These are phyloP conservation scores for Phalaenopsis equestris DNA, from an alignment of 106 monocot genomes.

Conservation along the genomic window DNA sequence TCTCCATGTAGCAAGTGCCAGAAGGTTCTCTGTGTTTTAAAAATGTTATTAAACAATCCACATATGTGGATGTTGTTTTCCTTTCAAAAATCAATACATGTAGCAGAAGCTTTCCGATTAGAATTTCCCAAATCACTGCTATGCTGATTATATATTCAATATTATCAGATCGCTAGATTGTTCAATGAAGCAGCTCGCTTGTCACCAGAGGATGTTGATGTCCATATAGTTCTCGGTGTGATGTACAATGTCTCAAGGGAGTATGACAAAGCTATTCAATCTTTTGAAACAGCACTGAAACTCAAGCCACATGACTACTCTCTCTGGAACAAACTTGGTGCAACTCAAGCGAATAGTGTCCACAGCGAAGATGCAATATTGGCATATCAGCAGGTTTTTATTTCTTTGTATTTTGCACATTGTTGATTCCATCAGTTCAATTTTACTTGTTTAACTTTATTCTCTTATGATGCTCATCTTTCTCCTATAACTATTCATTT, in stretches of 20 bases:
- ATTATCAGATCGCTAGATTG: conserved; percentile 68
- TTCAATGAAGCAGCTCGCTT: conserved; percentile 88
- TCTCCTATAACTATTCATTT: neutral
- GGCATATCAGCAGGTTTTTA: conserved; percentile 85
- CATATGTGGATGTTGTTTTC: neutral
- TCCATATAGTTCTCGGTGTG: conserved; percentile 94
- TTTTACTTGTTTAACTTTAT: neutral
- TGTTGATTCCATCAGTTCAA: neutral
- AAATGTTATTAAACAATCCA: neutral
- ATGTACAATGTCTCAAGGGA: conserved; percentile 92
- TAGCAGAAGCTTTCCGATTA: neutral
- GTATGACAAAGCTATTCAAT: conserved; percentile 83
- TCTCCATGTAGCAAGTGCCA: neutral
- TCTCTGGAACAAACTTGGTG: conserved; percentile 99
- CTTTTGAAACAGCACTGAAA: conserved; percentile 74
- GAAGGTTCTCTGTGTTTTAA: neutral
- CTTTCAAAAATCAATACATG: neutral
- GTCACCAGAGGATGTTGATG: conserved; percentile 96
- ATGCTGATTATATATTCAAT: neutral
- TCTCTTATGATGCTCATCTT: neutral
- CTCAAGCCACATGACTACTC: conserved; percentile 95
- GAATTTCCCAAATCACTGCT: neutral
- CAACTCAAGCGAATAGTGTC: conserved; percentile 95
- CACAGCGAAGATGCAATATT: conserved; percentile 91
- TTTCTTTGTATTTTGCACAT: neutral